Evolutionary conservation across 139 green algal genomes (phyloP).

Genomic region (Chlorella sp.): DNA sequence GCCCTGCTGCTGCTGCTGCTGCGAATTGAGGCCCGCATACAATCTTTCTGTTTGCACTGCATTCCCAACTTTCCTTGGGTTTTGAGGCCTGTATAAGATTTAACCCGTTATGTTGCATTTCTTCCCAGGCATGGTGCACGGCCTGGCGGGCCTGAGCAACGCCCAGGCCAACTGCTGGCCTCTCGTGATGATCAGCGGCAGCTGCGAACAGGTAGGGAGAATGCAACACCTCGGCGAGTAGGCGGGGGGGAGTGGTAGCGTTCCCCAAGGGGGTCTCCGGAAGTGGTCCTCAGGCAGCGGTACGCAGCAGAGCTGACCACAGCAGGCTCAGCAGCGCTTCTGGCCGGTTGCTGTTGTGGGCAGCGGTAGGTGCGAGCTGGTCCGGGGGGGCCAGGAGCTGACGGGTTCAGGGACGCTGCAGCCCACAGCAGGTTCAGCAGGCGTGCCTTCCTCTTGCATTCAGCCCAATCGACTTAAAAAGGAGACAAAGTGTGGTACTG

Average conservation of each 20-base stretch:
- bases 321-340: not conserved
- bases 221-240: no score
- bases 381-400: not conserved
- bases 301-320: no score
- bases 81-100: no score
- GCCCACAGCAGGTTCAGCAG: not conserved
- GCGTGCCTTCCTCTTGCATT: not conserved
- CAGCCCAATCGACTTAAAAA: not conserved
- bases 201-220: constrained; percentile 53
- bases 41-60: no score
- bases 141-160: constrained; percentile 76
- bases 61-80: no score
- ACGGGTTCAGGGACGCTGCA: not conserved
- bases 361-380: not conserved
- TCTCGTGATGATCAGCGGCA: constrained; percentile 79
- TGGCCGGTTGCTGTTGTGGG: not conserved
- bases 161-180: constrained; percentile 82
- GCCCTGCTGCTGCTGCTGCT: not conserved
- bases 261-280: no score
- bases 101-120: no score
- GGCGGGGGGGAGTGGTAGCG: no score
- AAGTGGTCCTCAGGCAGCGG: no score
- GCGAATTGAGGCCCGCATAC: no score
- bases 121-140: constrained; percentile 70
- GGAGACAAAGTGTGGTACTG: no score